These are phyloP conservation scores for Trichomonas tenax DNA, from an alignment of 208 protist genomes.

Conservation along the genomic window DNA sequence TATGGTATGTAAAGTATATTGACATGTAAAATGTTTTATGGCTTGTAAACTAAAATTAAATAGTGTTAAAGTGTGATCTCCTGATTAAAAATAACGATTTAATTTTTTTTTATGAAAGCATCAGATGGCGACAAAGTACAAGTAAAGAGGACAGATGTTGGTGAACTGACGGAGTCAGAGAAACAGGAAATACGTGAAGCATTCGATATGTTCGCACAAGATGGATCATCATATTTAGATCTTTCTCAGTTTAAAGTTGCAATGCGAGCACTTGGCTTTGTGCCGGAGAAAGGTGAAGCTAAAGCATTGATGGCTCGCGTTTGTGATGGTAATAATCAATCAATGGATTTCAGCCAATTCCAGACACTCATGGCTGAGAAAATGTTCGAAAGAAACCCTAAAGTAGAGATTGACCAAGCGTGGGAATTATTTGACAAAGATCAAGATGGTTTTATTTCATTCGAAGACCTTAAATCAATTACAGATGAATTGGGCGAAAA, in stretches of 20 bases:
- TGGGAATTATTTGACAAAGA: constrained; percentile 23
- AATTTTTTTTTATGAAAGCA: no score
- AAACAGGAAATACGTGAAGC: constrained; percentile 94
- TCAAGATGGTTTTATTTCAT: constrained; percentile 3
- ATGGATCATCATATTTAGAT: constrained; percentile 67
- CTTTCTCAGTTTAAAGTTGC: constrained; percentile 97
- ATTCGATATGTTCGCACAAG: constrained; percentile 86
- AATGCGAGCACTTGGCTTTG: constrained; percentile 86
- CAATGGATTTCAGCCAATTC: not conserved
- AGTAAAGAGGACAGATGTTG: not conserved
- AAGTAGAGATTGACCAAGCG: constrained; percentile 17
- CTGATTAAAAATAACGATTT: no score
- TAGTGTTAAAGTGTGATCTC: no score
- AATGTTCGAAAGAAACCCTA: not conserved
- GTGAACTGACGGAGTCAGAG: constrained; percentile 86
- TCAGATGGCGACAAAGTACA: no score
- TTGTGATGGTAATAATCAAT: not conserved
- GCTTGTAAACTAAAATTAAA: no score
- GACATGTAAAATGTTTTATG: no score
- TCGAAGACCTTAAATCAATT: not conserved
- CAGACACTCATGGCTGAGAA: not conserved
- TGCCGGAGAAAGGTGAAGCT: not conserved
- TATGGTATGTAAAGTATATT: no score
- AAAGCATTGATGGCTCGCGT: not conserved
- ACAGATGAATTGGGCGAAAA: constrained; percentile 14